Conservation (phyloP, 2,329 filamentous ascomycete genomes). For the Calonectria naviculata region DNA sequence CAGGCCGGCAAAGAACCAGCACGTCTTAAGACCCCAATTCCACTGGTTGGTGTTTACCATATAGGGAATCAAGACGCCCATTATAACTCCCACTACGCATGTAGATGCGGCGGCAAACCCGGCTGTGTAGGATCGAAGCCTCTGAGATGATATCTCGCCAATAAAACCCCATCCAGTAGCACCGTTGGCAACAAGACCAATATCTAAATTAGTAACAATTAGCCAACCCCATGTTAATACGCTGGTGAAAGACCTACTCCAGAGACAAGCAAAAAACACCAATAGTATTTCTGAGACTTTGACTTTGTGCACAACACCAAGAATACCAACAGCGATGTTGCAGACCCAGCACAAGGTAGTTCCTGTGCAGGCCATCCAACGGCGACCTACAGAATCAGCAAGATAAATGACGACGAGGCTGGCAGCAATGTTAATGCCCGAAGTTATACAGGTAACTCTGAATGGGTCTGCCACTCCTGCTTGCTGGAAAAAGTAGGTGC, state of each 20-base stretch:
- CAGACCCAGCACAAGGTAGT: neutral
- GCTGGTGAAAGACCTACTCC: neutral
- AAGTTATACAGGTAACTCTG: conserved; percentile 25
- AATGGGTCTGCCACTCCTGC: conserved; percentile 38
- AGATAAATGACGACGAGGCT: conserved; percentile 10
- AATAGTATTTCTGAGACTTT: neutral
- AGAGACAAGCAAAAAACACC: neutral
- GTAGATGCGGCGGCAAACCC: conserved; percentile 42
- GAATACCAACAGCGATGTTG: neutral
- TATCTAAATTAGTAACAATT: conserved; percentile 27
- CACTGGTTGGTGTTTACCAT: conserved; percentile 45
- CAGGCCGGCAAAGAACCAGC: conserved; percentile 42
- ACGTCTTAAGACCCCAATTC: conserved; percentile 45
- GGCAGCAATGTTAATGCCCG: conserved; percentile 24
- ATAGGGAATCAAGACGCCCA: conserved; percentile 41
- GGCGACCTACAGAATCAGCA: neutral
- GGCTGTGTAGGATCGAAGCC: conserved; percentile 45
- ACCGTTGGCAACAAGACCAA: conserved; percentile 37
- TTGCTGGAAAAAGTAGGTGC: conserved; percentile 53
- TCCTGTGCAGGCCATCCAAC: neutral
- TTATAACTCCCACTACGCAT: conserved; percentile 36
- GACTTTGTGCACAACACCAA: neutral
- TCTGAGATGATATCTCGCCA: conserved; percentile 50
- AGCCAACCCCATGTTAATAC: conserved; percentile 5
- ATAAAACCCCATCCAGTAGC: conserved; percentile 43